Conservation (phyloP, 495 filamentous ascomycete genomes). For the Penicillium nucicola region DNA sequence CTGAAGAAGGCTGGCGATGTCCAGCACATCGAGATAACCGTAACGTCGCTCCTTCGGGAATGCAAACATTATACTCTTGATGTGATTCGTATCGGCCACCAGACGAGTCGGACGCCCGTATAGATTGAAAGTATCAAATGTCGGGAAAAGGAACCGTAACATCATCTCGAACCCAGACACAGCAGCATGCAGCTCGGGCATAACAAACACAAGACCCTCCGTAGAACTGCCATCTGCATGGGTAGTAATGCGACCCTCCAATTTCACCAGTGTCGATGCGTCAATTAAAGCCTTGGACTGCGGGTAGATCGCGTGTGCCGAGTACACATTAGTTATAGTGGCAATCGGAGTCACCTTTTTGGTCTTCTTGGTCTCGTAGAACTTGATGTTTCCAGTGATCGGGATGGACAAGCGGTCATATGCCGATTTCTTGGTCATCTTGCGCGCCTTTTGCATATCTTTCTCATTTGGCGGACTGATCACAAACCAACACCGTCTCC, state of each 20-base stretch:
- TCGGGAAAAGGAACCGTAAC: conserved; percentile 90
- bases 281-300: conserved; percentile 92
- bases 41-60: conserved; percentile 87
- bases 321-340: conserved; percentile 84
- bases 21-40: conserved; percentile 85
- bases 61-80: conserved; percentile 94
- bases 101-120: conserved; percentile 89
- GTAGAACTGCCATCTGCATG: conserved; percentile 70
- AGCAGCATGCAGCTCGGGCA: conserved; percentile 90
- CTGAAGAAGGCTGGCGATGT: conserved; percentile 76
- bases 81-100: conserved; percentile 80
- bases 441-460: conserved; percentile 76
- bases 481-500: conserved; percentile 96
- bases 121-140: conserved; percentile 87
- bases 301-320: conserved; percentile 93
- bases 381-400: conserved; percentile 84
- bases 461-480: conserved; percentile 91
- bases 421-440: conserved; percentile 79
- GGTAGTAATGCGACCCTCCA: conserved; percentile 87
- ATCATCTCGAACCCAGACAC: conserved; percentile 95
- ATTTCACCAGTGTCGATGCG: conserved; percentile 87
- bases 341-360: conserved; percentile 91
- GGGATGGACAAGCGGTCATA: conserved; percentile 69
- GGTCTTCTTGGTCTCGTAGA: conserved; percentile 91
- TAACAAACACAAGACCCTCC: conserved; percentile 95